Evolutionary conservation across 1,284 basidiomycete species (phyloP).

Genomic region (Apiotrichum laibachii): DNA sequence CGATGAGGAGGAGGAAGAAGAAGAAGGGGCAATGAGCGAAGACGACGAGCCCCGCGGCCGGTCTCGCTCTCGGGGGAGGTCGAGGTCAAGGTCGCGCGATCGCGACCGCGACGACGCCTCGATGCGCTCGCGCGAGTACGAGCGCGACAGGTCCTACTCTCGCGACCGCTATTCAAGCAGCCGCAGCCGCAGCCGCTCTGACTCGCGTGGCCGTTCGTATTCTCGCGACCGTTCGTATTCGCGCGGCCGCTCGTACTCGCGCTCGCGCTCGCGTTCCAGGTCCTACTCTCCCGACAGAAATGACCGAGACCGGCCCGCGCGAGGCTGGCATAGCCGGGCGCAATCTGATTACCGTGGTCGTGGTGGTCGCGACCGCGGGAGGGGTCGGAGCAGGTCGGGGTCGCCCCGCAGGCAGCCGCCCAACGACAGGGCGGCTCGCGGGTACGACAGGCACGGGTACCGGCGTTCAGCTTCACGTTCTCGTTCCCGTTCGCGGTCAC

Average conservation of each 20-base stretch:
- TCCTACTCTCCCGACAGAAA: constrained; percentile 2
- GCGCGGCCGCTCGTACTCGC: neutral
- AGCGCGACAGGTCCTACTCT: constrained; percentile 3
- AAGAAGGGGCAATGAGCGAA: constrained; percentile 20
- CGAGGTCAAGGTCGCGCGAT: neutral
- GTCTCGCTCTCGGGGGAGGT: constrained; percentile 6
- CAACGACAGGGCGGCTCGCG: neutral
- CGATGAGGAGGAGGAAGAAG: constrained; percentile 29
- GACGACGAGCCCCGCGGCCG: constrained; percentile 3
- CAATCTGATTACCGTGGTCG: neutral
- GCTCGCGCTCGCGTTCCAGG: constrained; percentile 5
- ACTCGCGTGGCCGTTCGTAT: constrained; percentile 8
- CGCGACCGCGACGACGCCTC: constrained; percentile 1
- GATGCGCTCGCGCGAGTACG: constrained; percentile 3
- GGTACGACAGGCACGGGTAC: constrained; percentile 2
- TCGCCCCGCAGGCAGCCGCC: neutral
- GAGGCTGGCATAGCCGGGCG: neutral
- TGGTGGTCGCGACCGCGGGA: neutral
- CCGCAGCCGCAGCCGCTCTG: constrained; percentile 3
- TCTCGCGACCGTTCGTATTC: constrained; percentile 4
- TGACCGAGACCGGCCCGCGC: neutral
- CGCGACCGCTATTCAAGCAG: constrained; percentile 3
- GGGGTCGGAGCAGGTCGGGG: constrained; percentile 1
- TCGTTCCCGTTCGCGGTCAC: constrained; percentile 1
- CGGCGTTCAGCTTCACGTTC: neutral